These are phyloP conservation scores for Lodderomyces theae DNA, from an alignment of 1,139 yeast genomes.

Conservation along the genomic window DNA sequence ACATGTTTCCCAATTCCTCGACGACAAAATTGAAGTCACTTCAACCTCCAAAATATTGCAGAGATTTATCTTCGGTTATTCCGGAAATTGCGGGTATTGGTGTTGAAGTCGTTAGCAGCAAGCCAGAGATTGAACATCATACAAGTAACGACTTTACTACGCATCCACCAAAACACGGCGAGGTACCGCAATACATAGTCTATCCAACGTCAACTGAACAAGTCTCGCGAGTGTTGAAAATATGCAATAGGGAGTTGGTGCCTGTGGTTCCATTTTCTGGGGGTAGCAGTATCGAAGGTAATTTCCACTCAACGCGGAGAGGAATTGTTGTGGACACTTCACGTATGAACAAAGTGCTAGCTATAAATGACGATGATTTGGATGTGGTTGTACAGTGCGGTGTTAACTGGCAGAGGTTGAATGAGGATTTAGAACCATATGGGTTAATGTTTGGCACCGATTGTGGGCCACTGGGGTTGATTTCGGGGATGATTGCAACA, in stretches of 20 bases:
- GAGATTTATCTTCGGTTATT: constrained; percentile 43
- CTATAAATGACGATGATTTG: constrained; percentile 38
- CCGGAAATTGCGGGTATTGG: constrained; percentile 27
- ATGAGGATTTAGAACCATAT: constrained; percentile 25
- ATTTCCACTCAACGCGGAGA: constrained; percentile 40
- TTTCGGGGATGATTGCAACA: constrained; percentile 46
- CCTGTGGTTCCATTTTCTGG: constrained; percentile 68
- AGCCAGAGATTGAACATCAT: constrained; percentile 34
- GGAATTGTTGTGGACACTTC: constrained; percentile 43
- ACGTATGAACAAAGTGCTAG: constrained; percentile 33
- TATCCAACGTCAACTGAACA: constrained; percentile 38
- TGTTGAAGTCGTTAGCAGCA: constrained; percentile 24
- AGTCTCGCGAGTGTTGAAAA: constrained; percentile 34
- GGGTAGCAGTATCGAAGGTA: constrained; percentile 47
- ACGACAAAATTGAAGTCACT: constrained; percentile 31
- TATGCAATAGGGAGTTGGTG: constrained; percentile 32
- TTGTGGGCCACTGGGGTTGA: constrained; percentile 44
- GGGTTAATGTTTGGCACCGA: constrained; percentile 44
- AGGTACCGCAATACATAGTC: constrained; percentile 34
- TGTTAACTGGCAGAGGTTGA: constrained; percentile 44
- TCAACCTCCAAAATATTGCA: constrained; percentile 40
- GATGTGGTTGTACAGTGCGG: constrained; percentile 46
- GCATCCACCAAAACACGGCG: constrained; percentile 35
- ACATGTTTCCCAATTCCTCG: constrained; percentile 21
- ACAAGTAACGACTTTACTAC: constrained; percentile 42